Percentiles rank a stretch among this genome's conserved stretches.
Conservation (phyloP, 1,284 basidiomycete species). For the Tylopilus sp. region DNA sequence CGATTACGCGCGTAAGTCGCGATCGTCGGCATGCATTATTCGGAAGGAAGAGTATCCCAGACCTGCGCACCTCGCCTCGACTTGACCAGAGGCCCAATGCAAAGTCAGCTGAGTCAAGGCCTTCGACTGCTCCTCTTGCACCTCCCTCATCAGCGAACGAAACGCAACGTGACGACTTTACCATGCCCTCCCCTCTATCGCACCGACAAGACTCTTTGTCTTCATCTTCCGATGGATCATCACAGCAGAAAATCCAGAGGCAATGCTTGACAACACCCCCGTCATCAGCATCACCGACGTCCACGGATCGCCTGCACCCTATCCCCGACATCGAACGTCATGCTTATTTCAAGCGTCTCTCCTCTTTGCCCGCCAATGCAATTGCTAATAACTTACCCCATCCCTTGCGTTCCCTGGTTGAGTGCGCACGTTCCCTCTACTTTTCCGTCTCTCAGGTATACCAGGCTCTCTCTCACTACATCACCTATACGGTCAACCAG, state of each 20-base stretch:
- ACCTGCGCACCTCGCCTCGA: constrained; percentile 62
- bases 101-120: constrained; percentile 23
- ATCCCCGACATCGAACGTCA: constrained; percentile 81
- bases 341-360: constrained; percentile 90
- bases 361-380: constrained; percentile 62
- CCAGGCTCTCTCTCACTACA: constrained; percentile 87
- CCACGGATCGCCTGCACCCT: constrained; percentile 43
- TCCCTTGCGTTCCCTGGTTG: constrained; percentile 74
- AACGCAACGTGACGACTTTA: constrained; percentile 38
- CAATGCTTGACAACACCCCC: constrained; percentile 40
- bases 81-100: constrained; percentile 34
- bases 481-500: constrained; percentile 83
- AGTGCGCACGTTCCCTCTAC: constrained; percentile 87
- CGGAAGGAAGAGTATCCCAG: constrained; percentile 85
- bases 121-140: constrained; percentile 7
- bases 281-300: constrained; percentile 45
- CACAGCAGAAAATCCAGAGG: constrained; percentile 26
- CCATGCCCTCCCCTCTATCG: constrained; percentile 43
- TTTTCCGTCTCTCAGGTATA: constrained; percentile 94
- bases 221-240: constrained; percentile 33
- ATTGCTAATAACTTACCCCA: constrained; percentile 73
- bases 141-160: constrained; percentile 21
- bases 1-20: constrained; percentile 47
- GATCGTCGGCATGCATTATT: constrained; percentile 43
- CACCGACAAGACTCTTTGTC: constrained; percentile 48